phyloP scores from a whole-genome alignment of 2,329 filamentous ascomycete genomes.

The Rosellinia necatrix region DNA sequence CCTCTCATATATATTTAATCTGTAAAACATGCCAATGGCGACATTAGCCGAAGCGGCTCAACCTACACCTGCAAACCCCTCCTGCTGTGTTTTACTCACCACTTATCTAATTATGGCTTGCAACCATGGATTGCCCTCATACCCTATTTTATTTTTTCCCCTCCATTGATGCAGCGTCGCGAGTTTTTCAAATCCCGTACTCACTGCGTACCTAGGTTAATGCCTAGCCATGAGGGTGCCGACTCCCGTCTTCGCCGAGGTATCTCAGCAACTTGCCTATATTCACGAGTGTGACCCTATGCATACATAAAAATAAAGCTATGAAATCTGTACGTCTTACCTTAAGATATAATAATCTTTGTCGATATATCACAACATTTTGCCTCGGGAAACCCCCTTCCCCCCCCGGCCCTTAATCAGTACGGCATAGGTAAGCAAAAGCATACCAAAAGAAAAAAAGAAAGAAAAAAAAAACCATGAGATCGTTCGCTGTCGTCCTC shows the following conservation, averaged over 20 bases:
- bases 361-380: no score
- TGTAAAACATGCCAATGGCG: conserved; percentile 24
- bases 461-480: conserved; percentile 11
- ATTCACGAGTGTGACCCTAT: no score
- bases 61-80: conserved; percentile 3
- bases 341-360: no score
- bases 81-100: conserved; percentile 10
- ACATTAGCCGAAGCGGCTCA: conserved; percentile 35
- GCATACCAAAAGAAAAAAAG: no score
- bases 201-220: neutral
- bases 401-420: no score
- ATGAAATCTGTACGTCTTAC: no score
- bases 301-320: no score
- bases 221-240: neutral
- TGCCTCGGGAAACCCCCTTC: no score
- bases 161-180: conserved; percentile 14
- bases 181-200: conserved; percentile 18
- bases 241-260: neutral
- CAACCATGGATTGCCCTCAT: neutral
- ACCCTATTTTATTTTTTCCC: conserved; percentile 7
- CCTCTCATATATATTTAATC: conserved; percentile 33
- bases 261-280: neutral
- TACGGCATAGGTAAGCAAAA: no score
- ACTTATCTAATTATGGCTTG: neutral
- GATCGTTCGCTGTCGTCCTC: conserved; percentile 18